Evolutionary conservation across 441 rosid genomes (phyloP).

Genomic region (Gossypium gossypioides): DNA sequence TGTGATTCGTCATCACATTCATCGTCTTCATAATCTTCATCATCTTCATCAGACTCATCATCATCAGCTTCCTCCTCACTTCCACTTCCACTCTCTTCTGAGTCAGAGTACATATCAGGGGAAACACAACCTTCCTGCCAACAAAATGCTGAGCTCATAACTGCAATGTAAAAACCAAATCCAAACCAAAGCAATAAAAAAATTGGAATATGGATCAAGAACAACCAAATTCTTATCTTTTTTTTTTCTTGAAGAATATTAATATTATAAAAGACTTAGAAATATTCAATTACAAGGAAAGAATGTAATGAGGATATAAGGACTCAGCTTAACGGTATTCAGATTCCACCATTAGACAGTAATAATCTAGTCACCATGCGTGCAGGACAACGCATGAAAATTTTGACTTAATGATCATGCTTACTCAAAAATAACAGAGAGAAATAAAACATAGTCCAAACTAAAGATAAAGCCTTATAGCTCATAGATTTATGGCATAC

Average conservation of each 20-base stretch:
- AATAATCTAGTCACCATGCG: not conserved
- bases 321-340: not conserved
- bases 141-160: conserved; percentile 24
- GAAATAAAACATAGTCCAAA: not conserved
- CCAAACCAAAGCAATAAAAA: conserved; percentile 5
- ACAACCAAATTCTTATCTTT: not conserved
- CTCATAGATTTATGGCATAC: not conserved
- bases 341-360: not conserved
- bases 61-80: conserved; percentile 80
- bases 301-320: not conserved
- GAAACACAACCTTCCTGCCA: conserved; percentile 71
- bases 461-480: not conserved
- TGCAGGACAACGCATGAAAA: not conserved
- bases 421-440: not conserved
- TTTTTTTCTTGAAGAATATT: not conserved
- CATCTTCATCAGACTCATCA: conserved; percentile 71
- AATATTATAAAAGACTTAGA: not conserved
- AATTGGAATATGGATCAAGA: not conserved
- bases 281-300: not conserved
- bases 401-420: not conserved
- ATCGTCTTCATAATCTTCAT: conserved; percentile 62
- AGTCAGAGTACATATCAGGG: conserved; percentile 72
- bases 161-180: conserved; percentile 15
- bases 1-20: conserved; percentile 34
- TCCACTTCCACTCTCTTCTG: conserved; percentile 74